These are phyloP conservation scores for Cronartium quercuum DNA, from an alignment of 1,284 basidiomycete genomes.

Conservation along the genomic window DNA sequence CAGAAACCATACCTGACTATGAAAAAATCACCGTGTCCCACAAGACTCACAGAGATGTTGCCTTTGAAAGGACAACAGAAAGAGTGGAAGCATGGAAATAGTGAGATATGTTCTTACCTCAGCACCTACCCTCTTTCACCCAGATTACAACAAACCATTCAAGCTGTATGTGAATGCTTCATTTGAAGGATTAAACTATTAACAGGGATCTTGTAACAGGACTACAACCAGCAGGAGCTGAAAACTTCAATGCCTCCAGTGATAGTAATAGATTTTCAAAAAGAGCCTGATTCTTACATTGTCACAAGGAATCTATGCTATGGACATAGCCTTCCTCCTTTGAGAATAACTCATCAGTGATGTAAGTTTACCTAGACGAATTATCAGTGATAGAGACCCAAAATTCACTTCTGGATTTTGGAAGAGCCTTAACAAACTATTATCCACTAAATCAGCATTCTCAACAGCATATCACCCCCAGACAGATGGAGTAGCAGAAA, in stretches of 20 bases:
- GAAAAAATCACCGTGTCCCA: too few species aligned
- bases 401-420: constrained; percentile 54
- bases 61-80: neutral
- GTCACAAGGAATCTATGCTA: neutral
- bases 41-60: neutral
- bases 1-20: neutral
- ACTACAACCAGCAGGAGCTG: neutral
- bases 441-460: constrained; percentile 50
- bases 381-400: constrained; percentile 52
- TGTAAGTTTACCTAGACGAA: constrained; percentile 49
- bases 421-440: constrained; percentile 49
- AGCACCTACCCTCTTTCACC: neutral
- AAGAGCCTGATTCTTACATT: neutral
- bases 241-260: neutral
- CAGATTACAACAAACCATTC: neutral
- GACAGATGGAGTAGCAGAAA: constrained; percentile 44
- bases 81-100: neutral
- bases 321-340: neutral
- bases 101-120: neutral
- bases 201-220: neutral
- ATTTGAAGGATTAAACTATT: neutral
- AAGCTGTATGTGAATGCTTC: too few species aligned
- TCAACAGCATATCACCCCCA: too few species aligned
- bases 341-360: neutral
- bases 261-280: neutral